These are phyloP conservation scores for Williopsis jadinii DNA, from an alignment of 1,139 yeast genomes.

Conservation along the genomic window DNA sequence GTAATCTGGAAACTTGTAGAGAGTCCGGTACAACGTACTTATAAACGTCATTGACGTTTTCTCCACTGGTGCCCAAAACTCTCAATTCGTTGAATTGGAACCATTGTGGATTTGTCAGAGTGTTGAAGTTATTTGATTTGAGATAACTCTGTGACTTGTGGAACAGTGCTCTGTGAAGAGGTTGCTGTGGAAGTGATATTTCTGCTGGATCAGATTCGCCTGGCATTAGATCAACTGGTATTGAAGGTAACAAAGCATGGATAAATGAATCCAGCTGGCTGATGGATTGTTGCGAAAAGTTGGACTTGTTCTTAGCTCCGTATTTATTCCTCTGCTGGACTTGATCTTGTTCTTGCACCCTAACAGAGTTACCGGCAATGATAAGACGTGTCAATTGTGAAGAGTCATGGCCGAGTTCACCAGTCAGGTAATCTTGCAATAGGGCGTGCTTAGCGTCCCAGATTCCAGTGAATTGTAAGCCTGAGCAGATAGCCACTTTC, in stretches of 20 bases:
- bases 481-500: constrained; percentile 65
- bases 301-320: constrained; percentile 46
- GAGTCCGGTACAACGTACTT: constrained; percentile 48
- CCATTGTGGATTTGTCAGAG: constrained; percentile 76
- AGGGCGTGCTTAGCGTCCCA: constrained; percentile 45
- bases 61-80: constrained; percentile 75
- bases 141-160: constrained; percentile 37
- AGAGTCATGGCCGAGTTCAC: constrained; percentile 47
- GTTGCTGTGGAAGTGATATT: constrained; percentile 81
- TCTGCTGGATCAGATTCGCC: constrained; percentile 84
- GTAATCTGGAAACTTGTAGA: constrained; percentile 34
- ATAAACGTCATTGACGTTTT: constrained; percentile 69
- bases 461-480: constrained; percentile 47
- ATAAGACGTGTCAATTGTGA: constrained; percentile 47
- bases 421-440: constrained; percentile 65
- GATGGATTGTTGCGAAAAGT: constrained; percentile 38
- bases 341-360: constrained; percentile 24
- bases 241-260: constrained; percentile 28
- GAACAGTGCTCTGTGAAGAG: constrained; percentile 72
- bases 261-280: constrained; percentile 50
- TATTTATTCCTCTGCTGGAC: constrained; percentile 33
- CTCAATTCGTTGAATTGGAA: constrained; percentile 47
- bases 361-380: constrained; percentile 74
- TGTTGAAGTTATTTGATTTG: constrained; percentile 34
- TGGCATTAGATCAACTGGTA: constrained; percentile 76